Percentiles rank a stretch among this genome's conserved stretches.
phyloP scores from a whole-genome alignment of 2,329 filamentous ascomycete genomes.

The Ophiostoma sp. region DNA sequence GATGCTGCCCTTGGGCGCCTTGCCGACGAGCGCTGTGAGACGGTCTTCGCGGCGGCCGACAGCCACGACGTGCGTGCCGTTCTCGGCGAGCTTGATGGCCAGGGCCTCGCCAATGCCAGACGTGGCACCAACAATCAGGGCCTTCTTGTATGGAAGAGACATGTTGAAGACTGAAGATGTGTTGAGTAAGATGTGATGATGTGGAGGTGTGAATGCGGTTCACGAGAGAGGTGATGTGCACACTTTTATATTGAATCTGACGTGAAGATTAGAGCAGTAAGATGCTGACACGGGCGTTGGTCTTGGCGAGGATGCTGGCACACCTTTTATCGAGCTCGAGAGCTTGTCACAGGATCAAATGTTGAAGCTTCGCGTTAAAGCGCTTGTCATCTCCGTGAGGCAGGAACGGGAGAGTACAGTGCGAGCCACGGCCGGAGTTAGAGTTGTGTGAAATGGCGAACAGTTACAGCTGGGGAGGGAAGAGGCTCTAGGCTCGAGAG shows the following conservation, averaged over 20 bases:
- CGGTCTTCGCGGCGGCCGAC: conserved; percentile 50
- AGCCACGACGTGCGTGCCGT: conserved; percentile 47
- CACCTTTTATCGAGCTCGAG: background rate
- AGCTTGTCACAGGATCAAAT: background rate
- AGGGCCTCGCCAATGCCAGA: conserved; percentile 52
- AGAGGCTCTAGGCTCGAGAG: background rate
- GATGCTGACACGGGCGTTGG: background rate
- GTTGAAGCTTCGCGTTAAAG: conserved; percentile 2
- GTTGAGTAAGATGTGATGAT: background rate
- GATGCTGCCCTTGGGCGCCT: conserved; percentile 23
- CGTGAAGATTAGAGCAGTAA: background rate
- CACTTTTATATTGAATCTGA: background rate
- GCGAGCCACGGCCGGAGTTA: conserved; percentile 8
- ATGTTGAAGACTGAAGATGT: conserved; percentile 8
- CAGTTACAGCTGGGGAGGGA: background rate
- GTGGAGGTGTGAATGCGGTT: background rate
- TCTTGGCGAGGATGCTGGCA: background rate
- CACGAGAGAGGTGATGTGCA: background rate
- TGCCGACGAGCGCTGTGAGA: conserved; percentile 42
- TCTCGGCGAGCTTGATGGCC: conserved; percentile 39
- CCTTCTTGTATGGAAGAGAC: conserved; percentile 45
- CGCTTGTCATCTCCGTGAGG: background rate
- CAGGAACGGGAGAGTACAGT: background rate
- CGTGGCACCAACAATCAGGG: conserved; percentile 53
- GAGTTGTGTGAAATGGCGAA: background rate